Conservation (phyloP, 768 basidiomycete genomes). For the Tulasnella sp. region DNA sequence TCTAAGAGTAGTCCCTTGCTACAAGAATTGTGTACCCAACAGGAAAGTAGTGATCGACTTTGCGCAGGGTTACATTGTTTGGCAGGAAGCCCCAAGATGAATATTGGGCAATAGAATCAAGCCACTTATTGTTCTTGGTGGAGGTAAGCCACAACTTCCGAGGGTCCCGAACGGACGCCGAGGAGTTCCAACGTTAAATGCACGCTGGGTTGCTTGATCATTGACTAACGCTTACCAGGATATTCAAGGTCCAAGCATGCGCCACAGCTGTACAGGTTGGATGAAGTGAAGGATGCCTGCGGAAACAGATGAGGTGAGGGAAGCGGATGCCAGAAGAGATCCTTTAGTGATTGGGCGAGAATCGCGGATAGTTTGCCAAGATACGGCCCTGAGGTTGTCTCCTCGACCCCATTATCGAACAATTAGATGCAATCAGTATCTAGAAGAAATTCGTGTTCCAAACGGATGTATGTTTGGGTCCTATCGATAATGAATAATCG, state of each 20-base stretch:
- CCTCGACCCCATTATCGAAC: neutral
- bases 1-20: too few species aligned
- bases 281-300: neutral
- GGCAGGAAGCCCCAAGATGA: neutral
- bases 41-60: too few species aligned
- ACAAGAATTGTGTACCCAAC: too few species aligned
- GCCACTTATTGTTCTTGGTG: neutral
- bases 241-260: neutral
- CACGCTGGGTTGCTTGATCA: neutral
- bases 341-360: neutral
- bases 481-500: neutral
- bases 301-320: neutral
- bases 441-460: neutral
- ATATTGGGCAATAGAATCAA: neutral
- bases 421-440: neutral
- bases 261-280: neutral
- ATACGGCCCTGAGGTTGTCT: neutral
- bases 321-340: neutral
- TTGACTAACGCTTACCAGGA: neutral
- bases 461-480: neutral
- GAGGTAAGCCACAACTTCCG: neutral
- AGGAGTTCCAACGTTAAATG: neutral
- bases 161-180: neutral
- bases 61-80: neutral
- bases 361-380: neutral